Base-by-base conservation (phyloP, 768 basidiomycete species). In the button mushroom (Agaricus bisporus) region DNA sequence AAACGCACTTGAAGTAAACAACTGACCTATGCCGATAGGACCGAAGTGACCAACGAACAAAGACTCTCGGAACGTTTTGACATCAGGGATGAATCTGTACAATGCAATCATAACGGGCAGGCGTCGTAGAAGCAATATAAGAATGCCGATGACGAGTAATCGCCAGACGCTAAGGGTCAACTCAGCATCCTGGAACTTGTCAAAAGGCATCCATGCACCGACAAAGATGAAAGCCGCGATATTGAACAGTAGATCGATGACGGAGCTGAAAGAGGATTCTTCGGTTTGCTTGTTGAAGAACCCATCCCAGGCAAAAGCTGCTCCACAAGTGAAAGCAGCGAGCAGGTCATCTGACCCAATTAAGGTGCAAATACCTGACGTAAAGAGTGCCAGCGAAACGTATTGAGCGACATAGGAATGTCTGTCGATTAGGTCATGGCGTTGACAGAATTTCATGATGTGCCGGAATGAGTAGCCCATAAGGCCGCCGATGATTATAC, bases 201-300 rank as follows among this genome's bases (percentile, higher is more conserved):
- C 67, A 69, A 99, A 98, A 1, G 97, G 97, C 81, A 95, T 95
- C 86, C 95, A 94, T 32, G 95, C 95, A 56, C 97, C 97, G 56
- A 98, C 88, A 64, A 88, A 98, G 48, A 98, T 85, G 73, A 98
- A 98, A 3, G 90, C 89, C 26, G 93, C 91, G 57, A 93, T 81
- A 71, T 98, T 98, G 81, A 97, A 95, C 54, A 98, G 76, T 59
- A 98, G 73, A 68, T 98, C 92, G 63, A 98, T 92, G 61, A 98
- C 95, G 69, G 91, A 92, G 59, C 86, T 90, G 75, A 99, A 99
- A 57, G 93, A 85, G 26, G 91, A 82, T 66, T 98, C 95, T 64
- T 97, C 95, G 0, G 94, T 97, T 63, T 94, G 91, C 54, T 83
- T 81, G 68, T 92, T 91, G 75, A 90, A 90, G 72, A 93, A 95